phyloP scores from a whole-genome alignment of 257 asterid species.

The Penstemon barbatus region DNA sequence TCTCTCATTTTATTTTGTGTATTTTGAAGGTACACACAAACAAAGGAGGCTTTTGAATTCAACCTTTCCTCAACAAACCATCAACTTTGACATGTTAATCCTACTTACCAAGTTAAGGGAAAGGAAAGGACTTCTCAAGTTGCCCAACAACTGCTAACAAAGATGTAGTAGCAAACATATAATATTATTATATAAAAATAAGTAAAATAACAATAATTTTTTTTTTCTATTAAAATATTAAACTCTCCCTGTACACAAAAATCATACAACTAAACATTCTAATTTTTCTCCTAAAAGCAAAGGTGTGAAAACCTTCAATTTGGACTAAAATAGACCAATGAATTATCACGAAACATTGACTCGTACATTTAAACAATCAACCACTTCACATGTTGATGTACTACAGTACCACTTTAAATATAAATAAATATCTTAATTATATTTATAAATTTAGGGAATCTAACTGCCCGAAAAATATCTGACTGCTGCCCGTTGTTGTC shows the following conservation, averaged over 20 bases:
- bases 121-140: no score
- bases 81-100: no score
- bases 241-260: background rate
- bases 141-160: no score
- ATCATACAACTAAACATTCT: background rate
- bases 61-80: no score
- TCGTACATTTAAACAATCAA: conserved; percentile 19
- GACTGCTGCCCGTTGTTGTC: conserved; percentile 58
- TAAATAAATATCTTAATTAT: background rate
- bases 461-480: conserved; percentile 69
- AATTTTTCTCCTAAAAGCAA: background rate
- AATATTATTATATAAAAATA: background rate
- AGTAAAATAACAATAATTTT: background rate
- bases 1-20: no score
- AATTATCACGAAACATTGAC: conserved; percentile 22
- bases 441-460: conserved; percentile 33
- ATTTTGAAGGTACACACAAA: no score
- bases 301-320: conserved; percentile 30
- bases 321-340: conserved; percentile 23
- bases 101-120: no score
- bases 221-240: background rate
- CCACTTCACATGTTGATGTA: background rate
- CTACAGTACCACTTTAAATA: background rate
- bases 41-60: no score
- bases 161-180: no score